phyloP scores from a whole-genome alignment of 2,329 filamentous ascomycete species.

The Aureobasidium sp. region DNA sequence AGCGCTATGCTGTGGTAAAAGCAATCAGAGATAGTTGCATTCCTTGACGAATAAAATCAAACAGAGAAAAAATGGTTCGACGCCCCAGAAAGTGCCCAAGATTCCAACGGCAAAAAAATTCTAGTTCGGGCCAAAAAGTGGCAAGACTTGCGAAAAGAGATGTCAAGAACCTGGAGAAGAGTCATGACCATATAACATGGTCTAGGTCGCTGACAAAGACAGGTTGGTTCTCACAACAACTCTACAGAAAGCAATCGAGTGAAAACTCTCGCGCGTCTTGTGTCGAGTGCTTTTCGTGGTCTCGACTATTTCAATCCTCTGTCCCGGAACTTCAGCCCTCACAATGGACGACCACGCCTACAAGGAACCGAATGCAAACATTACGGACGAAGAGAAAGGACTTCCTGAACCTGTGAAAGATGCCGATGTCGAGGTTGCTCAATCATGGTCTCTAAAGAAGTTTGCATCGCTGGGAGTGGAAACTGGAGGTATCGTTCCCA shows the following conservation, averaged over 20 bases:
- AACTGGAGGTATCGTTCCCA: slow-evolving; percentile 42
- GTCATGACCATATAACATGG: slow-evolving; percentile 2
- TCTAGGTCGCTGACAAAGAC: not conserved
- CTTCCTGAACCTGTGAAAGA: not conserved
- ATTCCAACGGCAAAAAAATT: slow-evolving; percentile 11
- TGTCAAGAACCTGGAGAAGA: slow-evolving; percentile 4
- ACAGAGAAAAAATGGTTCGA: not conserved
- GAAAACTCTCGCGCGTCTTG: not conserved
- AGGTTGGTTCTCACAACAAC: not conserved
- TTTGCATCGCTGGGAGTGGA: slow-evolving; percentile 8
- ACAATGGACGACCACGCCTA: not conserved
- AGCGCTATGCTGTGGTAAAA: too few relatives aligned
- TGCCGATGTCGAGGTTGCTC: not conserved
- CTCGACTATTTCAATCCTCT: not conserved
- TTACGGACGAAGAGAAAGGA: slow-evolving; percentile 6
- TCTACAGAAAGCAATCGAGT: too few relatives aligned
- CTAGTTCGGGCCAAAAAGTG: slow-evolving; percentile 7
- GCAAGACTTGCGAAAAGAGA: not conserved
- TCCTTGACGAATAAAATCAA: not conserved
- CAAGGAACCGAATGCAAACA: not conserved
- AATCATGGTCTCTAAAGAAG: slow-evolving; percentile 4
- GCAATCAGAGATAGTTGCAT: too few relatives aligned
- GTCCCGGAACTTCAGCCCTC: not conserved
- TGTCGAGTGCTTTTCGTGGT: not conserved
- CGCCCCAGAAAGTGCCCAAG: not conserved